phyloP scores from a whole-genome alignment of 768 basidiomycete genomes.

The Pleurotus pulmonarius region DNA sequence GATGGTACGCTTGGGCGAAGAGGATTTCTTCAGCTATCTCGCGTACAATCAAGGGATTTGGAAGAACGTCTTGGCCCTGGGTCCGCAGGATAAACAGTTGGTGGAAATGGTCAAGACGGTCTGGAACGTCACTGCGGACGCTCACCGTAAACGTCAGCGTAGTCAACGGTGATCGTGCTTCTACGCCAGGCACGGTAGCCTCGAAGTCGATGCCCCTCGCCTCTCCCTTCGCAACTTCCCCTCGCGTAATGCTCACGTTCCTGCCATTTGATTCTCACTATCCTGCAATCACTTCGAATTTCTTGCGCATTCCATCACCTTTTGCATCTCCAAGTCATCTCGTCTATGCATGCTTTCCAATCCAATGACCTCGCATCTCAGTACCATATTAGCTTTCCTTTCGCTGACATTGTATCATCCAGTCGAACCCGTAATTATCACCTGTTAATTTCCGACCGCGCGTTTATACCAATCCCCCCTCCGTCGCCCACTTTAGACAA shows the following conservation, averaged over 20 bases:
- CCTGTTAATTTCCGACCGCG: background rate
- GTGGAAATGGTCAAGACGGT: conserved; percentile 50
- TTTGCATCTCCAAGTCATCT: background rate
- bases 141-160: conserved; percentile 34
- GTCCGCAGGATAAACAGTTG: conserved; percentile 39
- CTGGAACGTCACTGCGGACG: conserved; percentile 76
- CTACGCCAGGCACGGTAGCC: too few species aligned
- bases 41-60: conserved; percentile 58
- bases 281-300: background rate
- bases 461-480: background rate
- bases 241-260: conserved; percentile 5
- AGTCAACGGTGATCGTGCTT: background rate
- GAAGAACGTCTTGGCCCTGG: conserved; percentile 59
- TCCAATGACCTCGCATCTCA: background rate
- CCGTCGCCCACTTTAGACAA: background rate
- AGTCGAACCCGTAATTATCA: conserved; percentile 1
- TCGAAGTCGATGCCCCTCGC: background rate
- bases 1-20: conserved; percentile 35
- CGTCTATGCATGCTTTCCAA: background rate
- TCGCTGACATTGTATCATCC: conserved; percentile 7
- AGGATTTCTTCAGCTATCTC: conserved; percentile 32
- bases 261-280: background rate
- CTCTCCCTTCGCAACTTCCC: conserved; percentile 4
- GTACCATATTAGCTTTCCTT: conserved; percentile 4
- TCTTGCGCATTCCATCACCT: background rate